A percentile compares a stretch with the other conserved stretches of the same genome.
Conservation (phyloP, 2,329 filamentous ascomycete genomes). For the Cryphonectria carpinicola region DNA sequence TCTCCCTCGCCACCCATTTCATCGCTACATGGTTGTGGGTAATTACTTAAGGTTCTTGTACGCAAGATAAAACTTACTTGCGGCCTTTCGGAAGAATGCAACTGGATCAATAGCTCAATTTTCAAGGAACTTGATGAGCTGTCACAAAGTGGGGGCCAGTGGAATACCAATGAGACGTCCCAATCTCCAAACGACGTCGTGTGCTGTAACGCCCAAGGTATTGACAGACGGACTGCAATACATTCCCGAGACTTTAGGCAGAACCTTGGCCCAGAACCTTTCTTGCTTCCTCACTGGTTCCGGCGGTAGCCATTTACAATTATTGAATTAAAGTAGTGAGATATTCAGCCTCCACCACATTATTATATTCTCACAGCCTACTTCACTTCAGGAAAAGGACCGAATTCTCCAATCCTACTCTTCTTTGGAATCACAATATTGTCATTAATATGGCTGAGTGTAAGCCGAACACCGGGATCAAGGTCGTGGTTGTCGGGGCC, state of each 20-base stretch:
- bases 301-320: background rate
- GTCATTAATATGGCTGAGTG: constrained; percentile 9
- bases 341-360: background rate
- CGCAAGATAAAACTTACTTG: background rate
- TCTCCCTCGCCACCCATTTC: background rate
- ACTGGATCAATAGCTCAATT: background rate
- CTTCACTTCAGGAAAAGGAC: background rate
- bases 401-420: too few relatives aligned
- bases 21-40: background rate
- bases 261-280: background rate
- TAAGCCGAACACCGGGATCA: constrained; percentile 50
- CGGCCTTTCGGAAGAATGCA: background rate
- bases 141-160: background rate
- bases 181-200: background rate
- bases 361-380: too few relatives aligned
- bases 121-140: background rate
- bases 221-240: background rate
- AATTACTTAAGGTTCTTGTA: background rate
- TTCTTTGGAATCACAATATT: background rate
- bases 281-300: background rate
- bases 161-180: background rate
- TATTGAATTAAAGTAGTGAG: background rate
- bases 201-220: background rate
- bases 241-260: background rate
- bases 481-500: constrained; percentile 55